Base-by-base conservation (phyloP, 2,329 filamentous ascomycete species). In the Chrysoporthe puriensis region DNA sequence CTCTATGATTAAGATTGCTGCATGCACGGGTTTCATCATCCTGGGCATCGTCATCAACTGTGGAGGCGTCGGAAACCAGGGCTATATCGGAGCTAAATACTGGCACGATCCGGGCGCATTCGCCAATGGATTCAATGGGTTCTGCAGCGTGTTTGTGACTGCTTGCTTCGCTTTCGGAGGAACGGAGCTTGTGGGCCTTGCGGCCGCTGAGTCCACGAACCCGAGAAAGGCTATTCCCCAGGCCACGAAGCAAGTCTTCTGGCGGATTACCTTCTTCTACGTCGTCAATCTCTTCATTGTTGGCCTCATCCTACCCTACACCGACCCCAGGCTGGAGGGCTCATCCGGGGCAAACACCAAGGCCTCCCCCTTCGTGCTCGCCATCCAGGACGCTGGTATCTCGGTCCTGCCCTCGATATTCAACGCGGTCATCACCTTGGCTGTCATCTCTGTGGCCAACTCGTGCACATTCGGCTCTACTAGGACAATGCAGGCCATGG, bases 1-100 rank as follows among this genome's bases (percentile, higher is more conserved):
- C 26, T 82, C 81, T 70, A 78, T 84, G 66, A 81, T 89, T 74
- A 90, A 90, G 76, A 81, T 90, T 71, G 73, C 79, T 14, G 86
- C 88, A 58, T 84, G 85, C 73, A 78, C 85, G 11, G 88, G 88
- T 5, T 90, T 91, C 75, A 90, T 91, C 74, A 83, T 91, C 71
- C 78, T 90, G 36, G 87, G 85, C 57, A 87, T 90, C 64, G 77
- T 89, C 66, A 83, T 89, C 73, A 83, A 88, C 74, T 81, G 79
- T 64, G 87, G 87, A 56, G 87, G 85, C 63, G 85, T 85, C 34
- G 85, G 85, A 67, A 74, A 82, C 70, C 77, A 83, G 72, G 84
- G 86, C 48, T 88, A 90, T 74, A 84, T 90, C 57, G 88, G 89
- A 18, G 86, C 83, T 26, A 81, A 82, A 54, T 89, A 86, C 78